These are phyloP conservation scores for Albophoma yamanashiensis DNA, from an alignment of 2,329 filamentous ascomycete genomes.

Conservation along the genomic window DNA sequence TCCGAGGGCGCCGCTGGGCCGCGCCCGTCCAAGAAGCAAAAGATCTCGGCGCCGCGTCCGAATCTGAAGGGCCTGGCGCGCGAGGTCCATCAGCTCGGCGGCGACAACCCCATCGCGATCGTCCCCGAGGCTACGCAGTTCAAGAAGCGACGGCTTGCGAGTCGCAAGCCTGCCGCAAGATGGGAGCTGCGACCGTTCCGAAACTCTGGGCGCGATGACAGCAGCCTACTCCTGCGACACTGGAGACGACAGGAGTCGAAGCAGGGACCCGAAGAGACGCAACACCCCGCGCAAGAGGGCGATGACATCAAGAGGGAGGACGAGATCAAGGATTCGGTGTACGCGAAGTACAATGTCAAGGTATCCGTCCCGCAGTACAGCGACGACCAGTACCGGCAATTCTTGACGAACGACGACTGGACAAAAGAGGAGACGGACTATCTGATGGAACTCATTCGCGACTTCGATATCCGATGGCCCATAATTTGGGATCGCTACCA, in stretches of 20 bases:
- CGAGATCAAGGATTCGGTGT: slow-evolving; percentile 48
- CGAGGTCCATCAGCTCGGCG: slow-evolving; percentile 54
- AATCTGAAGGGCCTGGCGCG: slow-evolving; percentile 54
- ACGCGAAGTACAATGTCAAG: slow-evolving; percentile 81
- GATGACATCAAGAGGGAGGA: slow-evolving; percentile 12
- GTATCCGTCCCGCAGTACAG: slow-evolving; percentile 72
- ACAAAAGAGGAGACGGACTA: slow-evolving; percentile 91
- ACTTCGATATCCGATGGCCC: slow-evolving; percentile 84
- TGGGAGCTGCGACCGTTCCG: slow-evolving; percentile 64
- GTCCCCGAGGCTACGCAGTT: slow-evolving; percentile 49
- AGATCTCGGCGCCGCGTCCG: slow-evolving; percentile 47
- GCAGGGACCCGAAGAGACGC: slow-evolving; percentile 17
- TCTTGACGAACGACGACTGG: slow-evolving; percentile 70
- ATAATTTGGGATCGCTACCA: slow-evolving; percentile 91
- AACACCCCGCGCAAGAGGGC: slow-evolving; percentile 11
- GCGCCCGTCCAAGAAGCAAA: slow-evolving; percentile 65
- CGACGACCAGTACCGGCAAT: slow-evolving; percentile 73
- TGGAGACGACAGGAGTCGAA: slow-evolving; percentile 57
- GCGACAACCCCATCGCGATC: slow-evolving; percentile 57
- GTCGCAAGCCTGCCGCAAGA: slow-evolving; percentile 41
- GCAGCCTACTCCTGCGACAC: slow-evolving; percentile 58
- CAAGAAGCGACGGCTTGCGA: slow-evolving; percentile 46
- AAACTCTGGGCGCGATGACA: slow-evolving; percentile 67
- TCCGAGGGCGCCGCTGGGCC: slow-evolving; percentile 42
- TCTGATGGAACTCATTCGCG: slow-evolving; percentile 60